phyloP scores from a whole-genome alignment of 441 rosid genomes.

The Arabidopsis lyrata region DNA sequence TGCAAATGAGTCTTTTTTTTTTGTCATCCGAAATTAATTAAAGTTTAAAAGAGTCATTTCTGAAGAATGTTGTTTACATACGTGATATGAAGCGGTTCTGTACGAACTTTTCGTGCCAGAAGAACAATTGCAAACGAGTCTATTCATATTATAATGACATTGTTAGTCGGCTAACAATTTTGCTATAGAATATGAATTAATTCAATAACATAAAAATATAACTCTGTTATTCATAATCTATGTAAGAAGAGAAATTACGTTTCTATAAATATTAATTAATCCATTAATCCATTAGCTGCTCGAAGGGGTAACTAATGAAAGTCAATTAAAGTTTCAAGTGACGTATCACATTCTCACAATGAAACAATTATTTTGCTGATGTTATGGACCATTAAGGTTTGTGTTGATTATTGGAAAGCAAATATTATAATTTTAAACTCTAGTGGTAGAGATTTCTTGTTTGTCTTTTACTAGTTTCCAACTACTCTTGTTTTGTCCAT shows the following conservation, averaged over 20 bases:
- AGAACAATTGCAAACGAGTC: not conserved
- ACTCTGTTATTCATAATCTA: not conserved
- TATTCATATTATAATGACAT: not conserved
- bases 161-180: not conserved
- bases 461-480: not conserved
- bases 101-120: too few relatives aligned
- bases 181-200: too few relatives aligned
- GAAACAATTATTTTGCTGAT: conserved; percentile 25
- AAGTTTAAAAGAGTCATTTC: too few relatives aligned
- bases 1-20: not conserved
- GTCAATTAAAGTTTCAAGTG: not conserved
- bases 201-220: not conserved
- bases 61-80: too few relatives aligned
- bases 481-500: not conserved
- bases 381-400: conserved; percentile 1
- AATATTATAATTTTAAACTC: not conserved
- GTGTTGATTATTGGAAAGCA: not conserved
- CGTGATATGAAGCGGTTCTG: too few relatives aligned
- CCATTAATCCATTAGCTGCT: not conserved
- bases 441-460: conserved; percentile 2
- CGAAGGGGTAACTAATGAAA: not conserved
- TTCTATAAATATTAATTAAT: too few relatives aligned
- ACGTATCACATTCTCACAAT: not conserved
- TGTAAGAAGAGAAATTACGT: too few relatives aligned
- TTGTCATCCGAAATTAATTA: too few relatives aligned